Conservation (phyloP, 257 asterid genomes). For the Solanum rostratum region DNA sequence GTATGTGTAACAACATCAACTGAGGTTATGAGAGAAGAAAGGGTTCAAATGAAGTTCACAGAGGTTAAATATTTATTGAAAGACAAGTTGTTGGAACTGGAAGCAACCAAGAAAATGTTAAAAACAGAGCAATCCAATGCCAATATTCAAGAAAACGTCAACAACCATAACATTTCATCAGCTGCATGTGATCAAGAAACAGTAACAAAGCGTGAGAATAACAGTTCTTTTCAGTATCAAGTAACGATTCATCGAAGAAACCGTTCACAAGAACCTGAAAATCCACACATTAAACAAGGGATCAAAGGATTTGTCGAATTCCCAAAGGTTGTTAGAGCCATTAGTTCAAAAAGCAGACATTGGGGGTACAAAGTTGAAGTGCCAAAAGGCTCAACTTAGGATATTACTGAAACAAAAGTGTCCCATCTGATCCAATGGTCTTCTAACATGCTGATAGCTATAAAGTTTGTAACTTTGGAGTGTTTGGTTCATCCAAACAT, state of each 20-base stretch:
- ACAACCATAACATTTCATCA: neutral
- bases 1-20: too few species aligned
- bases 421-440: too few species aligned
- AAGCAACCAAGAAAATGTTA: slow-evolving; percentile 7
- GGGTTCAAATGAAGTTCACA: slow-evolving; percentile 74
- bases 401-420: too few species aligned
- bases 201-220: neutral
- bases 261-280: slow-evolving; percentile 31
- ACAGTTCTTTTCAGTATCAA: neutral
- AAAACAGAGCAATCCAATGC: neutral
- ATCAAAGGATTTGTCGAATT: slow-evolving; percentile 86
- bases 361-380: too few species aligned
- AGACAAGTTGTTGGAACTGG: slow-evolving; percentile 40
- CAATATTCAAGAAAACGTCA: neutral
- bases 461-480: too few species aligned
- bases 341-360: too few species aligned
- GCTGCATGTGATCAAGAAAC: neutral
- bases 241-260: slow-evolving; percentile 16
- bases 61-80: slow-evolving; percentile 57
- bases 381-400: too few species aligned
- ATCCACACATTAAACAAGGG: slow-evolving; percentile 80
- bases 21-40: slow-evolving; percentile 73
- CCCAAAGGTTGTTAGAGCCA: slow-evolving; percentile 62
- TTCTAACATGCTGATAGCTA: too few species aligned
- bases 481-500: too few species aligned